phyloP scores from a whole-genome alignment of 768 basidiomycete species.

The Tricholoma terreum region DNA sequence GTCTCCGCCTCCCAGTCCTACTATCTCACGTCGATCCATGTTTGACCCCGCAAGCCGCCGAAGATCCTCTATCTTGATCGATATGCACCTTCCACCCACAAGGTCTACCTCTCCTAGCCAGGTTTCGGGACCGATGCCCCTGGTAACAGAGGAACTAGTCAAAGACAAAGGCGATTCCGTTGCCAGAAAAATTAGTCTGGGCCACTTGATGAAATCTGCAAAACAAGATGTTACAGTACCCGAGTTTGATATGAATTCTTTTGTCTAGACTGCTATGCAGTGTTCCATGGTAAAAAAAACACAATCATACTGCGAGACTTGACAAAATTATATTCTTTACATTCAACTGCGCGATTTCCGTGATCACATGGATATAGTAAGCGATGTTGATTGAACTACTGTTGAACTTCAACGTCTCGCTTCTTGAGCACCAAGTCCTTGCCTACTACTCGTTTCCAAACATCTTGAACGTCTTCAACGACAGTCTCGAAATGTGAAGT shows the following conservation, averaged over 20 bases:
- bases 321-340: neutral
- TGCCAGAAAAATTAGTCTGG: slow-evolving; percentile 70
- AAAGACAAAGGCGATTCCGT: slow-evolving; percentile 58
- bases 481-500: slow-evolving; percentile 99
- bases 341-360: slow-evolving; percentile 8
- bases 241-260: slow-evolving; percentile 85
- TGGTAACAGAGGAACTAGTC: slow-evolving; percentile 30
- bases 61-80: slow-evolving; percentile 78
- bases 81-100: slow-evolving; percentile 76
- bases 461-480: slow-evolving; percentile 94
- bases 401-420: slow-evolving; percentile 68
- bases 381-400: slow-evolving; percentile 22
- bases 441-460: slow-evolving; percentile 87
- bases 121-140: slow-evolving; percentile 15
- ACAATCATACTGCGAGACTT: neutral
- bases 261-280: slow-evolving; percentile 42
- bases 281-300: neutral
- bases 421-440: slow-evolving; percentile 83
- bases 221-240: slow-evolving; percentile 83
- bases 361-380: slow-evolving; percentile 4
- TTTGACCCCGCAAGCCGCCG: slow-evolving; percentile 57
- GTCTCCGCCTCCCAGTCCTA: slow-evolving; percentile 44
- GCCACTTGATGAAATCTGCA: slow-evolving; percentile 86
- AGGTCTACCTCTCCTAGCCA: slow-evolving; percentile 48
- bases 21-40: slow-evolving; percentile 39